phyloP scores from a whole-genome alignment of 768 basidiomycete genomes.

The Ramaria sp. region DNA sequence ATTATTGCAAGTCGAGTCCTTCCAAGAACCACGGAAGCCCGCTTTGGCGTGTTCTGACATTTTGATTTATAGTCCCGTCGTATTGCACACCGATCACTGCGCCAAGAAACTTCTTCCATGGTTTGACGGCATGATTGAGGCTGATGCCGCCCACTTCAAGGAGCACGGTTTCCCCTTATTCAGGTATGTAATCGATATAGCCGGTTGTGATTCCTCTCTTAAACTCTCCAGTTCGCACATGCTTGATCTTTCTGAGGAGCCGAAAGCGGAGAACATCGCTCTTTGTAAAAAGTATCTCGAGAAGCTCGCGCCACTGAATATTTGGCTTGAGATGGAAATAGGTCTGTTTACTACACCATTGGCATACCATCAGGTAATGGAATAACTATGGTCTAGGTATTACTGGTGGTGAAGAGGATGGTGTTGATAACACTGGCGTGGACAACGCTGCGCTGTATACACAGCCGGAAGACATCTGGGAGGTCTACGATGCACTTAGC shows the following conservation, averaged over 20 bases:
- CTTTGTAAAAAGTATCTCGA: slow-evolving; percentile 91
- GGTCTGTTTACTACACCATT: slow-evolving; percentile 29
- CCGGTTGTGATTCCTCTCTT: slow-evolving; percentile 9
- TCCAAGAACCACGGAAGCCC: no score
- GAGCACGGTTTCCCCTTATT: slow-evolving; percentile 68
- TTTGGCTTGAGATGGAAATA: slow-evolving; percentile 99
- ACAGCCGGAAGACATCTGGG: slow-evolving; percentile 92
- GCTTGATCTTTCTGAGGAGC: slow-evolving; percentile 92
- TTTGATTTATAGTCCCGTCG: slow-evolving; percentile 58
- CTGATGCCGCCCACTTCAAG: slow-evolving; percentile 89
- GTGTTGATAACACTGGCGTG: slow-evolving; percentile 93
- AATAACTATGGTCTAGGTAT: slow-evolving; percentile 35
- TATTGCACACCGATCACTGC: slow-evolving; percentile 98
- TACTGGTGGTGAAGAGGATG: slow-evolving; percentile 98
- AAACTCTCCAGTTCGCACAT: slow-evolving; percentile 84
- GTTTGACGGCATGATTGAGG: slow-evolving; percentile 99
- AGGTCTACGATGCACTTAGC: slow-evolving; percentile 78
- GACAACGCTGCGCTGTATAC: slow-evolving; percentile 95
- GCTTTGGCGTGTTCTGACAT: neutral
- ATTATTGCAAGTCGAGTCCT: no score
- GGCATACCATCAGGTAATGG: neutral
- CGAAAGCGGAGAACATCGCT: slow-evolving; percentile 89
- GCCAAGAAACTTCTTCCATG: slow-evolving; percentile 96
- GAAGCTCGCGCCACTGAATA: slow-evolving; percentile 83
- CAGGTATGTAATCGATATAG: neutral